These are phyloP conservation scores for Cystobasidium slooffiae DNA, from an alignment of 1,284 basidiomycete species.

Conservation along the genomic window DNA sequence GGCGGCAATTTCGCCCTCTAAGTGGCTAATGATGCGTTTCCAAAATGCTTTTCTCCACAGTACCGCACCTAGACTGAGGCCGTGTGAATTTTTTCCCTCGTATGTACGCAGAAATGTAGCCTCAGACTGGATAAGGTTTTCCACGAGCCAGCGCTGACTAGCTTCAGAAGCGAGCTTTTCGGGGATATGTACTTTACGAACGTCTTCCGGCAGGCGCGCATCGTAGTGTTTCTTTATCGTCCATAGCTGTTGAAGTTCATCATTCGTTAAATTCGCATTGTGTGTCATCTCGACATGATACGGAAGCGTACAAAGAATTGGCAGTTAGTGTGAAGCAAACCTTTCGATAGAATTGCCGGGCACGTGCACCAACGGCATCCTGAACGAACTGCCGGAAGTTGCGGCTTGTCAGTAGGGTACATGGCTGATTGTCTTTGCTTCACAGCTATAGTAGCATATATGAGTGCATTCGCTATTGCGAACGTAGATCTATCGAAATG, in stretches of 20 bases:
- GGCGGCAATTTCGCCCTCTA: slow-evolving; percentile 18
- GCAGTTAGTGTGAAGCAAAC: no score
- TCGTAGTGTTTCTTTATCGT: slow-evolving; percentile 23
- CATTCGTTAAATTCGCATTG: no score
- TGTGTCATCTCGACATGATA: no score
- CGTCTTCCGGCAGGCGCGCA: slow-evolving; percentile 17
- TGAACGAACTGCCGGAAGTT: no score
- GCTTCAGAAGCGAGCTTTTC: not conserved
- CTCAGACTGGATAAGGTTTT: slow-evolving; percentile 19
- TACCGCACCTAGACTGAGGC: slow-evolving; percentile 9
- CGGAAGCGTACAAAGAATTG: no score
- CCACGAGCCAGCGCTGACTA: slow-evolving; percentile 21
- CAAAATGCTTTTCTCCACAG: slow-evolving; percentile 27
- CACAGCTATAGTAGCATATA: no score
- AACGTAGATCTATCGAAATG: no score
- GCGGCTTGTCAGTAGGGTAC: no score
- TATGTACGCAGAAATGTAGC: not conserved
- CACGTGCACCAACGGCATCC: no score
- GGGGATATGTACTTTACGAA: not conserved
- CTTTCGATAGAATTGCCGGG: no score
- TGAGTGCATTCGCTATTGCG: no score
- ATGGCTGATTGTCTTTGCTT: no score
- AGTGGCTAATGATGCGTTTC: slow-evolving; percentile 20
- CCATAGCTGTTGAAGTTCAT: not conserved
- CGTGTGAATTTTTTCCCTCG: not conserved